Evolutionary conservation across 176 grass and related monocot genomes (phyloP).

Genomic region (Otatea glauca): DNA sequence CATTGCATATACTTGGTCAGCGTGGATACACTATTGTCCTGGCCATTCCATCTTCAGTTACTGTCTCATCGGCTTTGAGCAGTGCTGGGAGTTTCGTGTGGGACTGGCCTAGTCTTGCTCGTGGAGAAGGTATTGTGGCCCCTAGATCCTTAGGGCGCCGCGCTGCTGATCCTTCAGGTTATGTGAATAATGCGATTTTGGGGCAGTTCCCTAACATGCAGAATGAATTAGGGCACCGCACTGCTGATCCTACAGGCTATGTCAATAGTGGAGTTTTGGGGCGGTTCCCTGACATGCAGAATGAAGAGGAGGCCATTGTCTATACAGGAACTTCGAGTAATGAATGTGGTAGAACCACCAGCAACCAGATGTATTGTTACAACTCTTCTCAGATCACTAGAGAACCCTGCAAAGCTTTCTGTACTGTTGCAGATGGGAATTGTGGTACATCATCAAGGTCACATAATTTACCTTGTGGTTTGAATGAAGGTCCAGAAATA

Average conservation of each 20-base stretch:
- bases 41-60: slow-evolving; percentile 72
- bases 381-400: slow-evolving; percentile 49
- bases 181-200: slow-evolving; percentile 32
- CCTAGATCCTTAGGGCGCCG: slow-evolving; percentile 45
- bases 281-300: slow-evolving; percentile 45
- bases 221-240: slow-evolving; percentile 47
- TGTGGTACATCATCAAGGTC: slow-evolving; percentile 49
- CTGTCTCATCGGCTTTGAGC: slow-evolving; percentile 70
- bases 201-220: slow-evolving; percentile 49
- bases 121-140: slow-evolving; percentile 66
- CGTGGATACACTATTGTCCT: slow-evolving; percentile 74
- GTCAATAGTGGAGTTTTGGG: slow-evolving; percentile 36
- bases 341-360: slow-evolving; percentile 50
- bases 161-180: slow-evolving; percentile 44
- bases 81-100: slow-evolving; percentile 79
- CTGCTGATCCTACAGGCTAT: slow-evolving; percentile 44
- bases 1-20: slow-evolving; percentile 87
- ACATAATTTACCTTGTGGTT: slow-evolving; percentile 53
- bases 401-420: slow-evolving; percentile 54
- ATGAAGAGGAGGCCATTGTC: slow-evolving; percentile 74
- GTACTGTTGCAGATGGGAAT: slow-evolving; percentile 43
- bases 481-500: slow-evolving; percentile 41
- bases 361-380: slow-evolving; percentile 57
- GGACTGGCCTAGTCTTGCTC: slow-evolving; percentile 84
- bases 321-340: slow-evolving; percentile 62